These are phyloP conservation scores for Rhytidiadelphus loreus DNA, from an alignment of 225 moss, liverwort and hornwort species.

Conservation along the genomic window DNA sequence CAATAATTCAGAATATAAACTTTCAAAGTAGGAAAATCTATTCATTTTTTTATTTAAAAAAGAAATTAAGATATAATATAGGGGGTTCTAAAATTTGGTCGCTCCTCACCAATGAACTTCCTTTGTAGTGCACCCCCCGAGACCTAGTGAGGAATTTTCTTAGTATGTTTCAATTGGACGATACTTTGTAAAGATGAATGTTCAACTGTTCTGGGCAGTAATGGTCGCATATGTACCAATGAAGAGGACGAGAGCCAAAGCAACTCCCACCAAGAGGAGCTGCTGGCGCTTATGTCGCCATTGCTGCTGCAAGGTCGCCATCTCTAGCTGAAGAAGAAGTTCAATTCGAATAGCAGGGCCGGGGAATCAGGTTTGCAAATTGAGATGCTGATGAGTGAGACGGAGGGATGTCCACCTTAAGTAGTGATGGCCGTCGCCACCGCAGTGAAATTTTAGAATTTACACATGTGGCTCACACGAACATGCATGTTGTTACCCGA, in stretches of 20 bases:
- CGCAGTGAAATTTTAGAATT: background rate
- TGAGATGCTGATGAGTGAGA: background rate
- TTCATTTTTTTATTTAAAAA: too few relatives aligned
- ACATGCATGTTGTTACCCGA: background rate
- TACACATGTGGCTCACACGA: background rate
- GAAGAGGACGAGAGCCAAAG: background rate
- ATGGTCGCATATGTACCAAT: background rate
- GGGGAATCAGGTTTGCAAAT: background rate
- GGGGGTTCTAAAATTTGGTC: too few relatives aligned
- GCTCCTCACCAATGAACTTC: too few relatives aligned
- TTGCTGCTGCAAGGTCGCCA: background rate
- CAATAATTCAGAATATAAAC: too few relatives aligned
- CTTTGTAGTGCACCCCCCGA: too few relatives aligned
- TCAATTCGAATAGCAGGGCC: background rate
- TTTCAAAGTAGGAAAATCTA: too few relatives aligned
- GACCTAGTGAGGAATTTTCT: too few relatives aligned
- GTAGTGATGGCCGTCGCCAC: background rate
- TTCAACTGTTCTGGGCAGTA: too few relatives aligned
- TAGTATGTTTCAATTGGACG: too few relatives aligned
- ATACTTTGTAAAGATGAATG: too few relatives aligned
- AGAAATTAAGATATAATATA: too few relatives aligned
- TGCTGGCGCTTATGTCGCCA: background rate
- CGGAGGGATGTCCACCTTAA: background rate
- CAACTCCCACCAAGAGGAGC: background rate
- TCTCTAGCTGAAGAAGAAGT: background rate